Conservation (phyloP, 441 rosid species). For the Isatis lusitanica region DNA sequence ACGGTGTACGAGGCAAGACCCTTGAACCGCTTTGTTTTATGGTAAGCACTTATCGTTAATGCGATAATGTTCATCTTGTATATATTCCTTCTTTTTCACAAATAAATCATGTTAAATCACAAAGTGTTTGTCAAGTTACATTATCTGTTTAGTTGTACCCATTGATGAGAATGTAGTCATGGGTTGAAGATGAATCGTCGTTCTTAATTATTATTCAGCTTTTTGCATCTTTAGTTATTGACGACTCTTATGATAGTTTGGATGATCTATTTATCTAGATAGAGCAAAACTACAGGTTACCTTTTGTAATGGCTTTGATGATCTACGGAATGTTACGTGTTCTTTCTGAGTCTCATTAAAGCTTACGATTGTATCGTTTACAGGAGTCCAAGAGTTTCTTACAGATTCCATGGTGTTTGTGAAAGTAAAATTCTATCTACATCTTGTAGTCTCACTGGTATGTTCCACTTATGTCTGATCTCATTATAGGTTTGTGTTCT, state of each 20-base stretch:
- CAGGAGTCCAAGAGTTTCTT: neutral
- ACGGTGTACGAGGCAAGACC: slow-evolving; percentile 6
- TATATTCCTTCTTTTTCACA: neutral
- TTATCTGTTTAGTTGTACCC: neutral
- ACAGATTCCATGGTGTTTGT: neutral
- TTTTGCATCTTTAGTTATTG: neutral
- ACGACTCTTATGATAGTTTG: neutral
- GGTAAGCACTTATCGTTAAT: neutral
- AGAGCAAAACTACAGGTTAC: slow-evolving; percentile 2
- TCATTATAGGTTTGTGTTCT: neutral
- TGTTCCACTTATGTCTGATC: neutral
- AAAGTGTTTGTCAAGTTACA: slow-evolving; percentile 5
- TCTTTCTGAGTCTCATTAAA: neutral
- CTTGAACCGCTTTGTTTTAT: slow-evolving; percentile 17
- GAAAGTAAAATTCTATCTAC: neutral
- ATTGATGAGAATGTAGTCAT: neutral
- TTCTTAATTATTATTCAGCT: neutral
- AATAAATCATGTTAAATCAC: slow-evolving; percentile 8
- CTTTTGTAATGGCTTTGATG: neutral
- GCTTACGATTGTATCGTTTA: neutral
- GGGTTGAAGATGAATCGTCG: neutral
- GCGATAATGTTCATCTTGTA: slow-evolving; percentile 24
- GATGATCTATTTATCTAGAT: neutral
- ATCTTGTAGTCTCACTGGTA: neutral
- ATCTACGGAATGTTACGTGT: neutral